Percentiles rank a stretch among this genome's conserved stretches.
Conservation (phyloP, 768 basidiomycete genomes). For the Termitomyces titanicus region DNA sequence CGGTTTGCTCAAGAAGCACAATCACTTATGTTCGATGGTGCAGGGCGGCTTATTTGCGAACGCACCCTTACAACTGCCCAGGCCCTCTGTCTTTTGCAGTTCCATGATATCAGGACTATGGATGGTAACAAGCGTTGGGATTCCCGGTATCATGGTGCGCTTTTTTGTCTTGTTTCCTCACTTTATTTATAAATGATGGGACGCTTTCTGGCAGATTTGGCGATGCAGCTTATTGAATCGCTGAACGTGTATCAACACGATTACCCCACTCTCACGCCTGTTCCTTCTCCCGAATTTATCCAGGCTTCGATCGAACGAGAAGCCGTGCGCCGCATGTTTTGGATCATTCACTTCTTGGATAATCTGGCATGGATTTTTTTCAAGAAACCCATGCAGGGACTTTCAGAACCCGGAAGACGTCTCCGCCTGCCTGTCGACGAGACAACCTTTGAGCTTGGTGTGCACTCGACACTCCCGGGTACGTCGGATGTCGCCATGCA, state of each 20-base stretch:
- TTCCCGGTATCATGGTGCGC: constrained; percentile 49
- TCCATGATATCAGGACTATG: constrained; percentile 55
- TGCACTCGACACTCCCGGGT: constrained; percentile 53
- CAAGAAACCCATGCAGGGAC: constrained; percentile 38
- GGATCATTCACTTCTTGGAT: constrained; percentile 69
- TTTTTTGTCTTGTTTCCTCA: constrained; percentile 11
- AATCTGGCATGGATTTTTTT: constrained; percentile 42
- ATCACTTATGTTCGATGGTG: constrained; percentile 67
- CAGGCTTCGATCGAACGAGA: constrained; percentile 68
- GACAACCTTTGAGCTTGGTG: constrained; percentile 73
- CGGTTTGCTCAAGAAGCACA: constrained; percentile 60
- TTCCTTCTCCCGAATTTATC: constrained; percentile 56
- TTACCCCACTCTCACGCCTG: constrained; percentile 53
- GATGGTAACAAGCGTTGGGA: constrained; percentile 34
- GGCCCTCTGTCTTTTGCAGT: constrained; percentile 68
- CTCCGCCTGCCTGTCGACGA: constrained; percentile 79
- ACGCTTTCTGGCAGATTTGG: constrained; percentile 42
- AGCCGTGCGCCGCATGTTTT: constrained; percentile 78
- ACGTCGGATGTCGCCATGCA: constrained; percentile 19
- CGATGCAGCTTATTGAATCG: constrained; percentile 62
- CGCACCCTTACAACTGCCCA: constrained; percentile 71
- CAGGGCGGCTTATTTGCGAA: constrained; percentile 59
- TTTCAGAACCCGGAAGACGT: constrained; percentile 42
- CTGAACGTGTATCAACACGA: constrained; percentile 66
- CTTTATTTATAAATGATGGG: constrained; percentile 22